Evolutionary conservation across 306 rosid species (phyloP), one percentile per base, ranked within the genome.

Genomic region (Cucurbita pepo): DNA sequence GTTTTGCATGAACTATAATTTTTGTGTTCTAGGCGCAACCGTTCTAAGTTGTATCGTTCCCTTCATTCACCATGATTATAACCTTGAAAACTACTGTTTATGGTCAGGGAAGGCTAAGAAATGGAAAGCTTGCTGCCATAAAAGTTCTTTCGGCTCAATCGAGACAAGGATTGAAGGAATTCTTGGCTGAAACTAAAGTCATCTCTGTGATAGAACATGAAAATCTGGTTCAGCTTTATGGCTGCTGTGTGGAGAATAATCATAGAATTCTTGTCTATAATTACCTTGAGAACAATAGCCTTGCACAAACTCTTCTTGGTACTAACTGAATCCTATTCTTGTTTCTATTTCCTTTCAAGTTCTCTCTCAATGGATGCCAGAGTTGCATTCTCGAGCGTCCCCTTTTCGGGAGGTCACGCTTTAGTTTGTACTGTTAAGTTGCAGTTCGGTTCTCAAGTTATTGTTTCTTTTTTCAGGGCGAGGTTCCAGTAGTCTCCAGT

Each of bases 281-380:
- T 76, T 91, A 91, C 87, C 97, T 94, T 2, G 97, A 91, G 84
- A 91, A 94, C 62, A 91, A 91, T 74, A 91, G 99, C 80, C 97
- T 94, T 44, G 75, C 87, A 41, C 96, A 82, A 81, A 89, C 89
- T 61, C 97, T 94, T 77, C 59, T 91, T 10, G 99, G 99, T 94
- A 87, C 79, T 53, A 75, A 47, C 21, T 45, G 66, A 67, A 66
- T 53, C 65, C 52, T 56, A 10, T 58, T 50, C 73, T 73, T 21
- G 16, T 47, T 30, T 53, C 67, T 40, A 47, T 41, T 64, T 15
- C 77, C 18, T 63, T 63, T 40, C 69, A 16, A 63, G 9, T 16
- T n/a, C 69, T 37, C 48, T 63, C 48, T 16, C 14, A 61, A 6
- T 9, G 11, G 47, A 61, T 37, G 47, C 4, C 18, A 37, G 47